Evolutionary conservation across 1,139 yeast genomes (phyloP), one percentile per base, ranked within the genome.

Genomic region (Entelexis sorbosivorans): DNA sequence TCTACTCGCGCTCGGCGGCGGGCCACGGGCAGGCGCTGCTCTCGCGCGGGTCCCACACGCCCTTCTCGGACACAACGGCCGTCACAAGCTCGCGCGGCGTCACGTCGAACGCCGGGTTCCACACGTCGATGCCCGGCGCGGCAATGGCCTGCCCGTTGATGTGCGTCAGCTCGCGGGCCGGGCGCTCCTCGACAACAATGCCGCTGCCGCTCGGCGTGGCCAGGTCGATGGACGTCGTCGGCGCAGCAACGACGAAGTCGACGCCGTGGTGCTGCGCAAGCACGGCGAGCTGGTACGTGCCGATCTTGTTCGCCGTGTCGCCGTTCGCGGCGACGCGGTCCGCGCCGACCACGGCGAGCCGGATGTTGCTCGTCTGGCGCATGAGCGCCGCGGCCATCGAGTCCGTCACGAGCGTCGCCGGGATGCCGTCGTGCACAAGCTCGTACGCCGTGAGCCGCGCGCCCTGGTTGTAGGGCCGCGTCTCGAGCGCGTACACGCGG

Each of bases 81-180:
- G 88, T 96, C 52, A 91, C 87, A 47, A 82, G 70, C 44, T 73
- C 74, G 61, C 81, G 79, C 0, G 96, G 95, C 8, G 97, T 87
- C 13, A 91, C 89, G 64, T 91, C 98, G 62, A 91, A 91, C 0
- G 96, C 84, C 1, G 98, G 98, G 62, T 91, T 91, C 96, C 97
- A 91, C 1, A 87, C 95, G 3, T 75, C 71, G 38, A 89, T 83
- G 0, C 83, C 85, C 2, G 85, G 84, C 2, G 96, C 93, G 0
- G 96, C 95, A 52, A 85, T 76, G 5, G 72, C 69, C 14, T 76
- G 87, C 19, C 97, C 97, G 57, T 77, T 77, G 44, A 89, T 76
- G 32, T 80, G 76, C 32, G 89, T 82, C 58, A 91, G 74, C 64
- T 91, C 98, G 49, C 75, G 69, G 1, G 81, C 71, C 10, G 95